Evolutionary conservation across 352 stramenopile genomes (phyloP).

Genomic region (Pilasporangium apinafurcum): DNA sequence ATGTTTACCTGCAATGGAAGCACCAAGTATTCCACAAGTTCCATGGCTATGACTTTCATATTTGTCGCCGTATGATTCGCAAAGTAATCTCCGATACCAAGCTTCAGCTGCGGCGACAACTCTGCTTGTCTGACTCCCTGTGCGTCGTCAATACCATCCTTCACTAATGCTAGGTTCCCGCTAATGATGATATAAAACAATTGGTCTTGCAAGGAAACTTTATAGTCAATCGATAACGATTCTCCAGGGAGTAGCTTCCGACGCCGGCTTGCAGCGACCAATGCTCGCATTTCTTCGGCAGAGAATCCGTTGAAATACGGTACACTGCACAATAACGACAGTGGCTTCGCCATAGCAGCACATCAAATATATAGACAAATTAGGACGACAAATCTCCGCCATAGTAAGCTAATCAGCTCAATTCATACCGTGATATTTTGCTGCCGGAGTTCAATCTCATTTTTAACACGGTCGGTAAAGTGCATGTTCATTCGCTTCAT

Average conservation of each 20-base stretch:
- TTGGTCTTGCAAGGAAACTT: conserved; percentile 13
- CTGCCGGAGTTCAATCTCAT: conserved; percentile 73
- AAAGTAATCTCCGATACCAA: conserved; percentile 72
- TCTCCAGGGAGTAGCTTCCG: conserved; percentile 46
- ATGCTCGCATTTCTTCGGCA: conserved; percentile 36
- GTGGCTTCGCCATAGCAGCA: conserved; percentile 17
- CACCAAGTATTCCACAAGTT: conserved; percentile 52
- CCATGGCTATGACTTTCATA: conserved; percentile 64
- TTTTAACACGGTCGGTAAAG: conserved; percentile 67
- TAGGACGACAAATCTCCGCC: neutral
- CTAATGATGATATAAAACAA: conserved; percentile 65
- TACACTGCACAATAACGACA: conserved; percentile 69
- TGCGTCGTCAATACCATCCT: conserved; percentile 22
- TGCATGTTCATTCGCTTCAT: conserved; percentile 83
- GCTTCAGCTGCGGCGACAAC: conserved; percentile 43
- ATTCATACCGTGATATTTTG: conserved; percentile 62
- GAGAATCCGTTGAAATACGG: conserved; percentile 71
- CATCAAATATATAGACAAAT: neutral
- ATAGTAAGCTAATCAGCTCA: neutral
- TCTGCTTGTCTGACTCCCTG: conserved; percentile 40
- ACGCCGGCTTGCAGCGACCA: conserved; percentile 37
- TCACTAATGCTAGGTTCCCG: conserved; percentile 37
- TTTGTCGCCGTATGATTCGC: conserved; percentile 23
- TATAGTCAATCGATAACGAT: conserved; percentile 20
- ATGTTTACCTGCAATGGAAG: conserved; percentile 37